Evolutionary conservation across 1,284 basidiomycete species (phyloP), one percentile per base, ranked within the genome.

Genomic region (Apiotrichum laibachii): DNA sequence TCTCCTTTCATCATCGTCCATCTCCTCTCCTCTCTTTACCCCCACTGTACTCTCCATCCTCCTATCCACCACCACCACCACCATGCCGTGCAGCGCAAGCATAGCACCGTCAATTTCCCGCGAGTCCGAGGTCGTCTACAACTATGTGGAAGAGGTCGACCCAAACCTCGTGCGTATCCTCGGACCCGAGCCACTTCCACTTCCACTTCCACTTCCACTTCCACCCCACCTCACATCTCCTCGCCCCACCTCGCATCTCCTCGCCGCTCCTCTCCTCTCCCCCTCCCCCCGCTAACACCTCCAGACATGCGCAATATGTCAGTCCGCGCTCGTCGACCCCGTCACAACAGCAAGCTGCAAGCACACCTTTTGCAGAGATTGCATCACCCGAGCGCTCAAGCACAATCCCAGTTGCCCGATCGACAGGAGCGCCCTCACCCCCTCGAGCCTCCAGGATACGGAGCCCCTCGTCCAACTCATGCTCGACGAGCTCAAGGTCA

Each of bases 271-370:
- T 1, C 2, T 8, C 7, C 42, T 34, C 7, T 9, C 39, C 4
- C 31, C 5, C 2, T 8, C 7, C 42, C 34, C 7, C 15, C 31
- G 22, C 13, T 13, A 15, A 31, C 18, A 26, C 45, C 10, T 22
- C 11, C 66, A 89, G 85, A 81, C 88, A 53, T 92, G 90, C 70
- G 90, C 89, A 64, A 90, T 92, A 66, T 92, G 90, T 77, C 85
- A 85, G 85, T 88, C 83, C 49, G 89, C 90, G 3, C 89, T 92
- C 68, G 77, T 85, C 19, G 83, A 90, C 35, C 90, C 90, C 12
- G 83, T 83, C 5, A 86, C 88, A 2, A 83, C 73, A 1, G 63
- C 79, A 26, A 85, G 85, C 13, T 92, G 90, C 70, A 82, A 84
- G 59, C 90, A 93, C 72, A 92, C 89, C 0, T 92, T 92, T 74